Percentiles rank a stretch among this genome's conserved stretches.
These are phyloP conservation scores for Sporisorium graminicola DNA, from an alignment of 1,284 basidiomycete species.

Conservation along the genomic window DNA sequence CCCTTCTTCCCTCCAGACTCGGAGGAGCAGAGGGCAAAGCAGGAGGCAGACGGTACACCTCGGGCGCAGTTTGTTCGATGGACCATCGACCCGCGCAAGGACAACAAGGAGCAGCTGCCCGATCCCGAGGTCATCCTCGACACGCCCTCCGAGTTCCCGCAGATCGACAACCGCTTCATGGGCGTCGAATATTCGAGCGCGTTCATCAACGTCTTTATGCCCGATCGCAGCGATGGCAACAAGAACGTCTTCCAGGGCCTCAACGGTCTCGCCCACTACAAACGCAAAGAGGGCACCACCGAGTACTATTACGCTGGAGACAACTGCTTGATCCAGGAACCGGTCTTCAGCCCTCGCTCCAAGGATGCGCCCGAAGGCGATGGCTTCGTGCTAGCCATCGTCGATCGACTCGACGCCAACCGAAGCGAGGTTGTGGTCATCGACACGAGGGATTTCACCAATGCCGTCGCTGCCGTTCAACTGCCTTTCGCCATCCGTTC, in stretches of 20 bases:
- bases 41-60: constrained; percentile 24
- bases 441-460: constrained; percentile 34
- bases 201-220: constrained; percentile 41
- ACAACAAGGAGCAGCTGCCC: constrained; percentile 23
- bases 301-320: constrained; percentile 37
- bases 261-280: constrained; percentile 34
- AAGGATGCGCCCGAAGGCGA: constrained; percentile 41
- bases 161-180: constrained; percentile 43
- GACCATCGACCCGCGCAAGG: constrained; percentile 40
- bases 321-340: constrained; percentile 45
- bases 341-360: constrained; percentile 41
- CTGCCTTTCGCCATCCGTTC: constrained; percentile 31
- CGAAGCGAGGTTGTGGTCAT: constrained; percentile 44
- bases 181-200: constrained; percentile 27
- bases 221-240: constrained; percentile 28
- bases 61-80: constrained; percentile 34
- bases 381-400: constrained; percentile 40
- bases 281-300: constrained; percentile 26
- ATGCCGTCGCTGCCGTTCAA: constrained; percentile 24
- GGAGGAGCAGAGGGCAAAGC: constrained; percentile 24
- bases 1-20: constrained; percentile 39
- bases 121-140: constrained; percentile 37
- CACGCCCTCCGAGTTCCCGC: constrained; percentile 42
- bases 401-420: constrained; percentile 37
- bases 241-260: constrained; percentile 42